These are phyloP conservation scores for Pestalotiopsis sp. DNA, from an alignment of 2,329 filamentous ascomycete genomes.

Conservation along the genomic window DNA sequence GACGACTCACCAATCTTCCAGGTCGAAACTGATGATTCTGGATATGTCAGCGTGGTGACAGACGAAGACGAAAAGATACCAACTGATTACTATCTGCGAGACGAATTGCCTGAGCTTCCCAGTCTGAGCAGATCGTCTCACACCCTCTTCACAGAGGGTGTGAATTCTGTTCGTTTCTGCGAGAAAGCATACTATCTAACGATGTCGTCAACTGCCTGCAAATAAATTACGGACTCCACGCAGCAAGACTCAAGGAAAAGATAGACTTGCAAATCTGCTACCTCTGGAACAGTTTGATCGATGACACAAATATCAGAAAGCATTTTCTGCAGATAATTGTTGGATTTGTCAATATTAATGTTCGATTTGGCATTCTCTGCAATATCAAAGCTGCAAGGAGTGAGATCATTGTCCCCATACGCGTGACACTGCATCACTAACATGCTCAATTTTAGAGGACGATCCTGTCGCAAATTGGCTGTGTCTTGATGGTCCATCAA, in stretches of 20 bases:
- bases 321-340: not conserved
- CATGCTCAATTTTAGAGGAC: not conserved
- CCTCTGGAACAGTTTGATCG: not conserved
- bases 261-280: not conserved
- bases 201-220: not conserved
- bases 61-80: not conserved
- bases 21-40: not conserved
- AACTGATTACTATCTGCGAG: not conserved
- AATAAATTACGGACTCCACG: not conserved
- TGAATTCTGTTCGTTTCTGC: constrained; percentile 3
- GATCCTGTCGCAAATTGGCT: constrained; percentile 1
- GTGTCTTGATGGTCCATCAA: not conserved
- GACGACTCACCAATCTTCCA: not conserved
- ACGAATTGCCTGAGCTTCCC: not conserved
- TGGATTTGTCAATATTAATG: not conserved
- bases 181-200: not conserved
- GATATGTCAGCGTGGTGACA: not conserved
- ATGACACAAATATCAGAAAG: too few relatives aligned
- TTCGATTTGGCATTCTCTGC: not conserved
- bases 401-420: not conserved
- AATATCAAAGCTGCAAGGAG: not conserved
- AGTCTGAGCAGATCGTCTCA: not conserved
- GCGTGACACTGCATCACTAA: too few relatives aligned
- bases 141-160: too few relatives aligned
- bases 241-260: not conserved